Evolutionary conservation across 768 basidiomycete species (phyloP), one percentile per base, ranked within the genome.

Genomic region (Favolaschia claudopus): DNA sequence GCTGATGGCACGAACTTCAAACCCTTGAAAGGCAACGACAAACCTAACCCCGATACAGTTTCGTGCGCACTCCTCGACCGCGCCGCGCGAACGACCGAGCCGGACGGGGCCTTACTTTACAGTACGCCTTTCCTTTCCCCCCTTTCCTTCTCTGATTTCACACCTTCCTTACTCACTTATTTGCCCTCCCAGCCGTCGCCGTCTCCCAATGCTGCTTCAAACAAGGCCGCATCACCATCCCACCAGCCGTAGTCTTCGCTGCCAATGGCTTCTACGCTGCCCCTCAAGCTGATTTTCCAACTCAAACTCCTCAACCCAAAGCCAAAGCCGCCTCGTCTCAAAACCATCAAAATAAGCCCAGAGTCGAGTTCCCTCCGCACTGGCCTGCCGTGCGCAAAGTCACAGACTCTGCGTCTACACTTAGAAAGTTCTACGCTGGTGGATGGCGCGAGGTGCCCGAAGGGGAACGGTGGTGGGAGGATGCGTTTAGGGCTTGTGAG

Each of bases 171-270:
- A n/a, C 73, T 76, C 0, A 88, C 89, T 60, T 88, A 86, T 37
- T 81, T 82, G 2, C 74, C 75, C 29, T 70, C 89, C 7, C 84
- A 92, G 89, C 89, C 58, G 68, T 92, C 58, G 77, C 82, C 45
- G 74, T 93, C 54, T 85, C 86, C 25, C 85, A 84, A 50, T 55
- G 84, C 22, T 90, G 88, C 67, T 91, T 86, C 80, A 93, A 92
- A 70, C 67, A 81, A 22, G 87, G 85, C 0, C 82, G 90, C 1
- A 87, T 92, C 59, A 92, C 89, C 19, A 79, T 91, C 51, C 91
- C 91, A 2, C 91, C 91, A 12, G 78, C 79, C 4, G 56, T 93
- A 58, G 82, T 82, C 12, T 71, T 91, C 31, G 88, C 85, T 1
- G 63, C 76, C 1, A 85, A 88, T 57, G 91, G 91, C 0, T 85